Percentiles rank a stretch among this genome's conserved stretches.
phyloP scores from a whole-genome alignment of 2,329 filamentous ascomycete genomes.

The Colletotrichum destructivum region DNA sequence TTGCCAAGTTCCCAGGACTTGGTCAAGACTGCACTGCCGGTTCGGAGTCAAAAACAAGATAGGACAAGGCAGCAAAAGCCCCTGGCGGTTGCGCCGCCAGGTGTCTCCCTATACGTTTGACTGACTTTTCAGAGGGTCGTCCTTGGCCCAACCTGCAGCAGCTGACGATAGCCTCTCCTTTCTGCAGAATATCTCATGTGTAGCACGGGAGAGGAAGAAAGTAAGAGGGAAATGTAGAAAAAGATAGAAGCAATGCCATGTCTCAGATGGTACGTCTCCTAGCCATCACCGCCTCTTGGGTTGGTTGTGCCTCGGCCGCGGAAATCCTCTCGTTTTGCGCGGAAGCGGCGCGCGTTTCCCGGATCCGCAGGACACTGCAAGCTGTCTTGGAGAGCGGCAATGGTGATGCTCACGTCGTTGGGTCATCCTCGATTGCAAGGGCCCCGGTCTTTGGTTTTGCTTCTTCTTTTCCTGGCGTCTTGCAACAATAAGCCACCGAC shows the following conservation, averaged over 20 bases:
- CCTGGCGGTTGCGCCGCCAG: background rate
- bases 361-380: background rate
- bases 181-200: constrained; percentile 10
- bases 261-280: constrained; percentile 8
- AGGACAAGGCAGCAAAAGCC: background rate
- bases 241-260: constrained; percentile 11
- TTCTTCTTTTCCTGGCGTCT: background rate
- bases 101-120: background rate
- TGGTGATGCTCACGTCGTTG: background rate
- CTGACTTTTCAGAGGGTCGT: background rate
- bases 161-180: background rate
- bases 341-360: background rate
- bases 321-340: background rate
- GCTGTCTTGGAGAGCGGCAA: background rate
- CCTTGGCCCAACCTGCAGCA: constrained; percentile 2
- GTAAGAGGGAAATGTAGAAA: background rate
- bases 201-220: background rate
- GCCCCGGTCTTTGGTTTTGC: background rate
- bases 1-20: background rate
- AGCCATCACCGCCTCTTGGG: constrained; percentile 12
- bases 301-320: background rate
- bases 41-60: background rate
- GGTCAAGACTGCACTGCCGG: background rate
- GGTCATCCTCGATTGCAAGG: background rate
- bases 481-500: constrained; percentile 9